These are phyloP conservation scores for Tinospora cordifolia DNA, from an alignment of 164 flowering plant species.

Conservation along the genomic window DNA sequence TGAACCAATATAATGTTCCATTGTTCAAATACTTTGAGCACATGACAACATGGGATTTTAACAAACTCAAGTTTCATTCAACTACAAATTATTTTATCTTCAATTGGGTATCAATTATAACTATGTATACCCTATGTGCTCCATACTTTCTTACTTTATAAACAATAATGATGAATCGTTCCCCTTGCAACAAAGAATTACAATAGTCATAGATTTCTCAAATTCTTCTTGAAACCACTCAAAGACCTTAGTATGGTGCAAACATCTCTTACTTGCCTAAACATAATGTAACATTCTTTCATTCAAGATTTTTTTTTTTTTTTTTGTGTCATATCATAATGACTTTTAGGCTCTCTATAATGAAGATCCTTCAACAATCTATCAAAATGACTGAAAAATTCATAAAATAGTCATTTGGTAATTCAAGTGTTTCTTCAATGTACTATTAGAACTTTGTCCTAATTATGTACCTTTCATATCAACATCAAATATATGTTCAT, in stretches of 20 bases:
- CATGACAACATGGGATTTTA: too few species aligned
- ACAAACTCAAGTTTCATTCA: neutral
- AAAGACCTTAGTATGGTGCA: neutral
- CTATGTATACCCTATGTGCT: neutral
- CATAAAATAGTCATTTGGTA: neutral
- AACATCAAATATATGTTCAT: conserved; percentile 3
- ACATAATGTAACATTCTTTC: neutral
- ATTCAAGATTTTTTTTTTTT: neutral
- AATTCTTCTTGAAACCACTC: neutral
- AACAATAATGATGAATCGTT: neutral
- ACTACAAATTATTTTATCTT: conserved; percentile 5
- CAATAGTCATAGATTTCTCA: neutral
- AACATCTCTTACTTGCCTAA: neutral
- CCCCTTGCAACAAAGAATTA: neutral
- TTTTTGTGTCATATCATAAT: neutral
- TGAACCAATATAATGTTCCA: too few species aligned
- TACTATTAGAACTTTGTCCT: neutral
- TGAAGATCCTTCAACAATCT: neutral
- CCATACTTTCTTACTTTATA: neutral
- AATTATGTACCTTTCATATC: neutral
- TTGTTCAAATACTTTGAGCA: too few species aligned
- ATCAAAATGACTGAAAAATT: neutral
- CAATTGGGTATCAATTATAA: neutral
- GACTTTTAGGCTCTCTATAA: neutral
- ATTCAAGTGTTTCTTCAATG: neutral